Evolutionary conservation across 257 asterid genomes (phyloP).

Genomic region (Prunella vulgaris): DNA sequence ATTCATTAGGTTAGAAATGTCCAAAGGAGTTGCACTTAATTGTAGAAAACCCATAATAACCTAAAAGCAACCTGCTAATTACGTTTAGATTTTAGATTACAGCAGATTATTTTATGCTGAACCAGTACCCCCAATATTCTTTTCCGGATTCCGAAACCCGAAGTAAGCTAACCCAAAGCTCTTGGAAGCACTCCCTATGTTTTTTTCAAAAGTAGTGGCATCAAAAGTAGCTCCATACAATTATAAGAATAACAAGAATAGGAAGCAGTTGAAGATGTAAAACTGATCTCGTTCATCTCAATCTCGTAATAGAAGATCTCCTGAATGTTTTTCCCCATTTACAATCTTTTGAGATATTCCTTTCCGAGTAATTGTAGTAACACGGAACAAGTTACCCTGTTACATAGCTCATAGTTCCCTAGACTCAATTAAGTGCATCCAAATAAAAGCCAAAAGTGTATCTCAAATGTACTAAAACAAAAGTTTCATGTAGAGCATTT

Average conservation of each 20-base stretch:
- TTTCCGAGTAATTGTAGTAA: background rate
- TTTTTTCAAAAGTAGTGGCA: background rate
- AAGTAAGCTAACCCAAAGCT: background rate
- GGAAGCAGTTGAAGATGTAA: slow-evolving; percentile 8
- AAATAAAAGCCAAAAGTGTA: slow-evolving; percentile 4
- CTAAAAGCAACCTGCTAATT: background rate
- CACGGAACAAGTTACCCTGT: background rate
- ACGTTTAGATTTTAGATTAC: background rate
- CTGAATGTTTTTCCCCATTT: background rate
- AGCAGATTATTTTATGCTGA: background rate
- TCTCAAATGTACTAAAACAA: background rate
- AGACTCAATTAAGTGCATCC: background rate
- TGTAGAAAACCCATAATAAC: background rate
- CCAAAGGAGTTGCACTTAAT: background rate
- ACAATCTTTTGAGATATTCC: background rate
- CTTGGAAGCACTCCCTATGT: background rate
- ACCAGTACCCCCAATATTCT: background rate
- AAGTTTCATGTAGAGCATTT: background rate
- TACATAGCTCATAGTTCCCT: slow-evolving; percentile 8
- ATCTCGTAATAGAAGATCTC: background rate
- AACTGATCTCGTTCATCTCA: background rate
- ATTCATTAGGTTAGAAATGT: background rate
- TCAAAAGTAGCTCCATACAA: background rate
- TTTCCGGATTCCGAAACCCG: background rate
- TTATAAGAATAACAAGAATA: background rate